These are phyloP conservation scores for Panellus pusillus DNA, from an alignment of 768 basidiomycete genomes.

Conservation along the genomic window DNA sequence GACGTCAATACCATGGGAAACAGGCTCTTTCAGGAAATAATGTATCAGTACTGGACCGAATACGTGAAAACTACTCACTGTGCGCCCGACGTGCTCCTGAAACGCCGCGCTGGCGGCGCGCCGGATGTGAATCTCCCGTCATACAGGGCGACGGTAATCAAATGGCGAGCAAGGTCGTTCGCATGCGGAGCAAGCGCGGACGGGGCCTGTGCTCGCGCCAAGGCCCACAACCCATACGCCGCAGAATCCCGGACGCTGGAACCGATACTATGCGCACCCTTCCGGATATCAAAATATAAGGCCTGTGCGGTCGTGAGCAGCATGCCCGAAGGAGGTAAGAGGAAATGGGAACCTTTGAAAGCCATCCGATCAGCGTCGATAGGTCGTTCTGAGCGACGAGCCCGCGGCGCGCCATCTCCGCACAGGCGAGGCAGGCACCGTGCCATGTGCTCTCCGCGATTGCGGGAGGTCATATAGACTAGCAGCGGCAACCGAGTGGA, in stretches of 20 bases:
- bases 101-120: constrained; percentile 96
- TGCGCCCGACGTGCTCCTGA: constrained; percentile 94
- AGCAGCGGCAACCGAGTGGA: constrained; percentile 67
- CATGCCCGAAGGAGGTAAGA: not conserved
- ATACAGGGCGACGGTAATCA: constrained; percentile 81
- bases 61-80: constrained; percentile 51
- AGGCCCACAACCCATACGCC: constrained; percentile 92
- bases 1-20: constrained; percentile 94
- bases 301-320: constrained; percentile 50
- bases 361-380: constrained; percentile 69
- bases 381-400: constrained; percentile 62
- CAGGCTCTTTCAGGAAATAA: constrained; percentile 57
- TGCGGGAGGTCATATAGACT: constrained; percentile 68
- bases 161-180: constrained; percentile 59
- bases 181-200: constrained; percentile 62
- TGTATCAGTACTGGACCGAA: constrained; percentile 1
- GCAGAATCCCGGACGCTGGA: constrained; percentile 94
- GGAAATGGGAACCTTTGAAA: constrained; percentile 62
- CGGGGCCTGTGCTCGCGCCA: constrained; percentile 76
- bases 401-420: constrained; percentile 87
- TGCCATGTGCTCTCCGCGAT: constrained; percentile 92
- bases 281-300: constrained; percentile 87
- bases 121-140: constrained; percentile 94
- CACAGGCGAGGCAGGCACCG: constrained; percentile 88
- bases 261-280: constrained; percentile 91